Evolutionary conservation across 805 yeast species (phyloP), one percentile per base, ranked within the genome.

Genomic region (Osmozyma mogii): DNA sequence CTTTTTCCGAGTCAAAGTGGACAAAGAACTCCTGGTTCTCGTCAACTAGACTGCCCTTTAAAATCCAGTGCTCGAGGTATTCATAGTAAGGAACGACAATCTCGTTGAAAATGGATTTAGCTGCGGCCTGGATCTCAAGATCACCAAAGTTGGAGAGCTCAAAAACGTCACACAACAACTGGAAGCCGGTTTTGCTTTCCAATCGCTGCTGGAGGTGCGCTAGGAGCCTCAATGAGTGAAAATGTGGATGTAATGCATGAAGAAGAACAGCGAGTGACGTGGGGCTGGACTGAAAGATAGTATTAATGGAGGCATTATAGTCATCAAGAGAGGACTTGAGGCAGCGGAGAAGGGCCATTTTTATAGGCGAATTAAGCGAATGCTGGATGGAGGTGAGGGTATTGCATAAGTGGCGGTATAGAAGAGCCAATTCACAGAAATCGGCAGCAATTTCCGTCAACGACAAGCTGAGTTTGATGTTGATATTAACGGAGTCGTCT

Each of bases 61-160:
- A 50, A 2, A 85, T 48, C 96, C 96, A 89, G 24, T 64, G 61
- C 22, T 65, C 62, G 4, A 83, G 41, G 17, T 75, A 61, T 22
- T 70, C 73, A 31, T 65, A 66, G 48, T 84, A 84, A 1, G 94
- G 84, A 5, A 56, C 56, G 0, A 70, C 52, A 3, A 74, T 61
- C 17, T 61, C 61, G 3, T 49, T 30, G 31, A 76, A 70, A 13
- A 82, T 54, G 4, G 53, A 41, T 0, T 29, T 25, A 0, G 84
- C 59, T 9, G 75, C 44, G 0, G 48, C 38, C 19, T 61, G 45
- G 2, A 85, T 62, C 4, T 61, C 37, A 6, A 48, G 39, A 47
- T 89, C 94, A 1, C 95, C 96, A 47, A 75, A 75, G 16, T 58
- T 56, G 2, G 75, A 64, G 25, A 69, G 63, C 3, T 61, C 50